A percentile compares a stretch with the other conserved stretches of the same genome.
These are phyloP conservation scores for Entoloma clypeatum DNA, from an alignment of 1,284 basidiomycete species.

Conservation along the genomic window DNA sequence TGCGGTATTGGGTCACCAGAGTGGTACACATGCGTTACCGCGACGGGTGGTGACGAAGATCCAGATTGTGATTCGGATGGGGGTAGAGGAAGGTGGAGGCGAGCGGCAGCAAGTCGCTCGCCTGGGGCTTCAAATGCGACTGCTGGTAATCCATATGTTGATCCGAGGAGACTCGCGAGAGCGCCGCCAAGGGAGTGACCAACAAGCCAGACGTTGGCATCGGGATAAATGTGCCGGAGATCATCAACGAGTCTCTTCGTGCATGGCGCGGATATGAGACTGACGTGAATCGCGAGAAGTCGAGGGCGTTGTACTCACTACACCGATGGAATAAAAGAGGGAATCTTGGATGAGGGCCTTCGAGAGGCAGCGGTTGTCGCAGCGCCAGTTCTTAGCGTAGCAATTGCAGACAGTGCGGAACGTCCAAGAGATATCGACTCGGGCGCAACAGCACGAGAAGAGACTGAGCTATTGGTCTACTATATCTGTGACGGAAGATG, in stretches of 20 bases:
- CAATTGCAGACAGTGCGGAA: conserved; percentile 87
- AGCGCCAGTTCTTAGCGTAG: conserved; percentile 66
- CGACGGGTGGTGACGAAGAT: conserved; percentile 29
- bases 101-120: conserved; percentile 31
- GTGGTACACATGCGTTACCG: conserved; percentile 75
- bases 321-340: conserved; percentile 84
- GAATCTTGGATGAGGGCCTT: conserved; percentile 85
- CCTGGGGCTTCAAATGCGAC: conserved; percentile 63
- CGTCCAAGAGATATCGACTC: conserved; percentile 87
- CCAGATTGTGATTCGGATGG: conserved; percentile 9
- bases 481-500: conserved; percentile 9
- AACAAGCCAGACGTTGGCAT: conserved; percentile 87
- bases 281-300: too few species aligned
- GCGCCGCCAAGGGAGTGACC: conserved; percentile 90
- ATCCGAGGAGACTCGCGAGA: conserved; percentile 82
- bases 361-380: conserved; percentile 81
- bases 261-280: background rate
- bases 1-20: conserved; percentile 80
- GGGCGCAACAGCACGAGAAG: conserved; percentile 97
- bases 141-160: conserved; percentile 91
- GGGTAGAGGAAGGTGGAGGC: conserved; percentile 83
- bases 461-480: conserved; percentile 36
- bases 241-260: conserved; percentile 76
- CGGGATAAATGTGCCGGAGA: conserved; percentile 78
- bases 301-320: conserved; percentile 46